phyloP scores from a whole-genome alignment of 305 asterid species.

The Nicotiana rustica region DNA sequence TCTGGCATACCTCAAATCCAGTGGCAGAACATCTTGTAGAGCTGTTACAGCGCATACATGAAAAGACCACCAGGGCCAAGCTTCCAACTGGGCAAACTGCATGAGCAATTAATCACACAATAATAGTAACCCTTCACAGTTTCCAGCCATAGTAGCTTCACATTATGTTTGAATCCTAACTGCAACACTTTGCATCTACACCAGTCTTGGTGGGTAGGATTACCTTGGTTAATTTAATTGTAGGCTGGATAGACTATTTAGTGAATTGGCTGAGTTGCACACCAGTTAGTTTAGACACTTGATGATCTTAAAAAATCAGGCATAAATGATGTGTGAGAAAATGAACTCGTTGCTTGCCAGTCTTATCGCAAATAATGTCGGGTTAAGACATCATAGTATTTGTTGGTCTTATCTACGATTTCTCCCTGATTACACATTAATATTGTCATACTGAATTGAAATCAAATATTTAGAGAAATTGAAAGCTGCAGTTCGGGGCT shows the following conservation, averaged over 20 bases:
- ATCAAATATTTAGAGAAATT: background rate
- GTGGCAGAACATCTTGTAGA: background rate
- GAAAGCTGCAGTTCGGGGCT: background rate
- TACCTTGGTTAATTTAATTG: background rate
- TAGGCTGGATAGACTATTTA: background rate
- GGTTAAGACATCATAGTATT: background rate
- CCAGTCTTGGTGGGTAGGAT: background rate
- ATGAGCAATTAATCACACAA: background rate
- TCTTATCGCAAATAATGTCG: background rate
- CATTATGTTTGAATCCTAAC: background rate
- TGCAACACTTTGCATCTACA: background rate
- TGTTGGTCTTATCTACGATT: background rate
- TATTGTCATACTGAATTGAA: background rate
- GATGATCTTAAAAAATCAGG: background rate
- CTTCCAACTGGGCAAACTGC: conserved; percentile 5
- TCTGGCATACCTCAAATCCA: background rate
- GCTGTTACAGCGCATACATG: background rate
- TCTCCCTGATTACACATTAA: background rate
- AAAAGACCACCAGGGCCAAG: background rate
- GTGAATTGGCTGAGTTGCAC: background rate
- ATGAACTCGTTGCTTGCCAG: too few species aligned
- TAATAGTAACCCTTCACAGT: background rate
- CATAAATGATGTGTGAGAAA: background rate
- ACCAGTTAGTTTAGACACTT: background rate
- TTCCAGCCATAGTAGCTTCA: background rate